Conservation (phyloP, 108 stramenopile species). For the Tribonema minus region DNA sequence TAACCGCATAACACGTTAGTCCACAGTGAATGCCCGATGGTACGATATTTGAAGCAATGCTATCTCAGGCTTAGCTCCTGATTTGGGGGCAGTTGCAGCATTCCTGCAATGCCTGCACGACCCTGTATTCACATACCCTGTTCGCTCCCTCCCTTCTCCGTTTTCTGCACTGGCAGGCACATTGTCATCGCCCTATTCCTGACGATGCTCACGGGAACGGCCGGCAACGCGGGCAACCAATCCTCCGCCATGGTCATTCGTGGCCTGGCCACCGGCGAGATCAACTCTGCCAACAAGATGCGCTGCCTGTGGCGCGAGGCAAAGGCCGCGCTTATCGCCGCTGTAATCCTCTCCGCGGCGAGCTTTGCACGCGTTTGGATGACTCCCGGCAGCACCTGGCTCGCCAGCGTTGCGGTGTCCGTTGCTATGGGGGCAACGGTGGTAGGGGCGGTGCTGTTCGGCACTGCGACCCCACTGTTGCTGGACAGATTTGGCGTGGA, state of each 20-base stretch:
- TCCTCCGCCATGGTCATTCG: constrained; percentile 47
- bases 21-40: too few relatives aligned
- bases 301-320: constrained; percentile 37
- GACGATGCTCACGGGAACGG: constrained; percentile 57
- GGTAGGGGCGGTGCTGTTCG: constrained; percentile 43
- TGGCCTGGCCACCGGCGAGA: constrained; percentile 54
- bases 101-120: too few relatives aligned
- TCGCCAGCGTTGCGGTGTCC: constrained; percentile 42
- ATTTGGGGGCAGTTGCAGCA: too few relatives aligned
- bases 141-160: background rate
- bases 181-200: constrained; percentile 52
- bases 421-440: constrained; percentile 46
- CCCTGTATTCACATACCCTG: too few relatives aligned
- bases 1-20: too few relatives aligned
- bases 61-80: too few relatives aligned
- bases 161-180: constrained; percentile 8
- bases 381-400: constrained; percentile 35
- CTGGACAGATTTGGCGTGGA: constrained; percentile 50
- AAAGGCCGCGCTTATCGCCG: constrained; percentile 22
- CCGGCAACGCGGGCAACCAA: constrained; percentile 55
- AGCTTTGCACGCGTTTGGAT: constrained; percentile 38
- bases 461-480: constrained; percentile 46
- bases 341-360: constrained; percentile 20
- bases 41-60: too few relatives aligned
- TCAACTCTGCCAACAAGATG: constrained; percentile 9